These are phyloP conservation scores for Lachnellula hyalina DNA, from an alignment of 2,329 filamentous ascomycete species.

Conservation along the genomic window DNA sequence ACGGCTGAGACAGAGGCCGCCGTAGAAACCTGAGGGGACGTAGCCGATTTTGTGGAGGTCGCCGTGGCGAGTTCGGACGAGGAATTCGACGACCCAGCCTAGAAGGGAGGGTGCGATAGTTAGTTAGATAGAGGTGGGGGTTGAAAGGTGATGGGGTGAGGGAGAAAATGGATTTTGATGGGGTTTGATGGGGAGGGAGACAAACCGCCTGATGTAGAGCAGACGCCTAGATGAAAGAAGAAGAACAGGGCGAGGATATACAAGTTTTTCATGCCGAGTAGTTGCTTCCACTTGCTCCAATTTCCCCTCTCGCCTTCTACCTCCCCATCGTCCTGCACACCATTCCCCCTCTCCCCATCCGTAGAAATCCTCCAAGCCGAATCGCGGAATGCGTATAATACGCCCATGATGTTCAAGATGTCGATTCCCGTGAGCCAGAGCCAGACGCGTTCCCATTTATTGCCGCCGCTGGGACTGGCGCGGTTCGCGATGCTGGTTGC, in stretches of 20 bases:
- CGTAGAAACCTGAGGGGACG: constrained; percentile 55
- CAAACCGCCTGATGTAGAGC: constrained; percentile 44
- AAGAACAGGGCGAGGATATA: constrained; percentile 59
- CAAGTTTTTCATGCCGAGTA: constrained; percentile 41
- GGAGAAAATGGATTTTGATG: no score
- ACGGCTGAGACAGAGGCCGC: constrained; percentile 51
- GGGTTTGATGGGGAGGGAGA: background rate
- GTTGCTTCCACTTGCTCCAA: constrained; percentile 38
- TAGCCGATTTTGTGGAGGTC: constrained; percentile 54
- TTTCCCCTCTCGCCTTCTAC: constrained; percentile 24
- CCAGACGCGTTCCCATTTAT: constrained; percentile 33
- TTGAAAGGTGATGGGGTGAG: no score
- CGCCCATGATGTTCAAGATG: constrained; percentile 43
- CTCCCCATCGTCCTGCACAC: constrained; percentile 6
- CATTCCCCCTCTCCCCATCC: background rate
- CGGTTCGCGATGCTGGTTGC: constrained; percentile 43
- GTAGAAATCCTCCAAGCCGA: background rate
- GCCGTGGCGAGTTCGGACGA: constrained; percentile 54
- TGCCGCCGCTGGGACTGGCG: no score
- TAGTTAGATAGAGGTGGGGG: no score
- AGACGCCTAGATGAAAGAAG: constrained; percentile 56
- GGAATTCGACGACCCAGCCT: constrained; percentile 62
- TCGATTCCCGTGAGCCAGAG: constrained; percentile 48
- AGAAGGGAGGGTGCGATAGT: constrained; percentile 9
- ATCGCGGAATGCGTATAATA: constrained; percentile 46